Evolutionary conservation across 441 rosid species (phyloP).

Genomic region (Raphanus hybrid): DNA sequence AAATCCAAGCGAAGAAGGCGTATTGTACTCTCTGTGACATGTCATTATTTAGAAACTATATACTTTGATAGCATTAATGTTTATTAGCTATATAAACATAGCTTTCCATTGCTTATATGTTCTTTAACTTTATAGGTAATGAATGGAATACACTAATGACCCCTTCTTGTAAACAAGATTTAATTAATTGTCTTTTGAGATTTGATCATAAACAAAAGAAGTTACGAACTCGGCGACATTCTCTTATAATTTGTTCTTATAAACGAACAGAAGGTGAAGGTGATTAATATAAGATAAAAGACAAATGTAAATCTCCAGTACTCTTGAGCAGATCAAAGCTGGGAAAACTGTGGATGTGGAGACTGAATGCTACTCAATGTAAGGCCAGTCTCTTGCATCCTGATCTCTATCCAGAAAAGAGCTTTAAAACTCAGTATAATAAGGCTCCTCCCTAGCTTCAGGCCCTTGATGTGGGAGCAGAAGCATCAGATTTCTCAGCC

Average conservation of each 20-base stretch:
- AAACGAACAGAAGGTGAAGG: constrained; percentile 15
- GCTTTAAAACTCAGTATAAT: constrained; percentile 2
- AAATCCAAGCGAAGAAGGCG: not conserved
- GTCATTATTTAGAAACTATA: constrained; percentile 30
- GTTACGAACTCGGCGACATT: constrained; percentile 18
- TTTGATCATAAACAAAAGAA: constrained; percentile 14
- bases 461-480: constrained; percentile 61
- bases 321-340: constrained; percentile 36
- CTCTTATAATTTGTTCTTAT: constrained; percentile 26
- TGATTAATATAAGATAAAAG: not conserved
- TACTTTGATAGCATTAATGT: constrained; percentile 23
- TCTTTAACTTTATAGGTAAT: not conserved
- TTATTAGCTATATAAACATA: constrained; percentile 5
- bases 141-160: not conserved
- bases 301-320: constrained; percentile 25
- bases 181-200: not conserved
- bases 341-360: constrained; percentile 29
- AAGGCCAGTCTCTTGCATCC: constrained; percentile 15
- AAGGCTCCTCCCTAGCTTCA: constrained; percentile 39
- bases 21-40: constrained; percentile 44
- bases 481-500: constrained; percentile 85
- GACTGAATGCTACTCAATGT: constrained; percentile 15
- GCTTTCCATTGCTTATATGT: not conserved
- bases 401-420: constrained; percentile 25
- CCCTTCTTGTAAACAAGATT: constrained; percentile 6